Conservation (phyloP, 2,329 filamentous ascomycete species). For the Rhytidhysteron rufulum region DNA sequence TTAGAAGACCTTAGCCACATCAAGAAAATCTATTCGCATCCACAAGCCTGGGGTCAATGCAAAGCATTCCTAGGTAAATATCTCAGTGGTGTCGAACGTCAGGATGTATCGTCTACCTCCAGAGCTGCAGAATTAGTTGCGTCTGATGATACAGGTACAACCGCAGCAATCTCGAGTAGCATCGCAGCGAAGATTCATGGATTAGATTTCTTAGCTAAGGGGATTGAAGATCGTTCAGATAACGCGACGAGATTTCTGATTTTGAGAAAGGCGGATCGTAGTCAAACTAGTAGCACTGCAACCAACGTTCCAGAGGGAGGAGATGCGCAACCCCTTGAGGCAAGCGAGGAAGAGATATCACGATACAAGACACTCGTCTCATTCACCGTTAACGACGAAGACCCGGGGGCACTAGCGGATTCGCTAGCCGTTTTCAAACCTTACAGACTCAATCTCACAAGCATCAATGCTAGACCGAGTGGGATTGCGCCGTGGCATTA, state of each 20-base stretch:
- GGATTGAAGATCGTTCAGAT: conserved; percentile 69
- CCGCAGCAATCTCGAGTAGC: conserved; percentile 73
- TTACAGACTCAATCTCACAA: conserved; percentile 76
- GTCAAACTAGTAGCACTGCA: background rate
- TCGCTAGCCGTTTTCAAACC: conserved; percentile 74
- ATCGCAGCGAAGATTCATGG: conserved; percentile 67
- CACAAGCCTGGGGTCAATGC: conserved; percentile 94
- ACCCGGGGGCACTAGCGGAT: conserved; percentile 78
- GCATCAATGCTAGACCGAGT: conserved; percentile 83
- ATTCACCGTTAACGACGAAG: conserved; percentile 75
- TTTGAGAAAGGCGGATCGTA: conserved; percentile 39
- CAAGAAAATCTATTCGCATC: conserved; percentile 81
- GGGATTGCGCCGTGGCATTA: conserved; percentile 77
- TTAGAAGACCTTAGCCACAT: conserved; percentile 57
- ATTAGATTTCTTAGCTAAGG: conserved; percentile 64
- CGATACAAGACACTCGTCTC: conserved; percentile 68
- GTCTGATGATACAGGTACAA: conserved; percentile 55
- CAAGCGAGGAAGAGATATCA: conserved; percentile 7
- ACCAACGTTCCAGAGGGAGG: background rate
- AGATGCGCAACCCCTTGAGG: background rate
- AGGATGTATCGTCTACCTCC: conserved; percentile 83
- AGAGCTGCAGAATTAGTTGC: conserved; percentile 75
- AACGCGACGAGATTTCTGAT: conserved; percentile 81
- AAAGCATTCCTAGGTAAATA: conserved; percentile 66
- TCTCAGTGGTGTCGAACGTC: conserved; percentile 70